A percentile compares a stretch with the other conserved stretches of the same genome.
phyloP scores from a whole-genome alignment of 345 rosid genomes.

The Raphanus sativus region DNA sequence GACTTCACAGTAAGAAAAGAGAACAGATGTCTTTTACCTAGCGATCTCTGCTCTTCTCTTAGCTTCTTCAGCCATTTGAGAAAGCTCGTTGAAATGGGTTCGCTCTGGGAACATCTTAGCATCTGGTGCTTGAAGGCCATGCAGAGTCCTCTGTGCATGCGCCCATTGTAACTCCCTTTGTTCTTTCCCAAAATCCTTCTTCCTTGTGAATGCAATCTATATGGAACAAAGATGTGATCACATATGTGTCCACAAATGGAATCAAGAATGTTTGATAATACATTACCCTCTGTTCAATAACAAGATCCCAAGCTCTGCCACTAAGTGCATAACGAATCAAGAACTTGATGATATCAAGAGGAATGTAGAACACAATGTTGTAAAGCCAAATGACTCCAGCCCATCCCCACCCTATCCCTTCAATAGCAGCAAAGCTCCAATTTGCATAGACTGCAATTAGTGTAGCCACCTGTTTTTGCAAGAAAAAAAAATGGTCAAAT shows the following conservation, averaged over 20 bases:
- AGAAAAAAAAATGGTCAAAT: conserved; percentile 11
- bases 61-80: conserved; percentile 97
- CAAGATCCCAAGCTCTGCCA: conserved; percentile 99
- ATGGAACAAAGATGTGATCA: background rate
- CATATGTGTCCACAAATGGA: background rate
- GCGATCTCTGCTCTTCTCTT: conserved; percentile 98
- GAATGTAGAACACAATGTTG: conserved; percentile 79
- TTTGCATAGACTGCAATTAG: conserved; percentile 92
- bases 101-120: conserved; percentile 89
- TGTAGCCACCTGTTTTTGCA: conserved; percentile 71
- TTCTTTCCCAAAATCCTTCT: conserved; percentile 95
- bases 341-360: conserved; percentile 92
- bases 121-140: conserved; percentile 92
- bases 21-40: conserved; percentile 66
- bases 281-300: conserved; percentile 97
- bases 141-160: conserved; percentile 95
- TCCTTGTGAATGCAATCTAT: conserved; percentile 97
- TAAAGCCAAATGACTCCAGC: conserved; percentile 99
- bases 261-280: background rate
- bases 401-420: conserved; percentile 99
- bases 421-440: conserved; percentile 94
- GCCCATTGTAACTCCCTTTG: conserved; percentile 99
- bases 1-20: background rate
- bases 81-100: conserved; percentile 80
- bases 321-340: conserved; percentile 86